A percentile compares a stretch with the other conserved stretches of the same genome.
These are phyloP conservation scores for Fusarium aywerte DNA, from an alignment of 2,329 filamentous ascomycete species.

Conservation along the genomic window DNA sequence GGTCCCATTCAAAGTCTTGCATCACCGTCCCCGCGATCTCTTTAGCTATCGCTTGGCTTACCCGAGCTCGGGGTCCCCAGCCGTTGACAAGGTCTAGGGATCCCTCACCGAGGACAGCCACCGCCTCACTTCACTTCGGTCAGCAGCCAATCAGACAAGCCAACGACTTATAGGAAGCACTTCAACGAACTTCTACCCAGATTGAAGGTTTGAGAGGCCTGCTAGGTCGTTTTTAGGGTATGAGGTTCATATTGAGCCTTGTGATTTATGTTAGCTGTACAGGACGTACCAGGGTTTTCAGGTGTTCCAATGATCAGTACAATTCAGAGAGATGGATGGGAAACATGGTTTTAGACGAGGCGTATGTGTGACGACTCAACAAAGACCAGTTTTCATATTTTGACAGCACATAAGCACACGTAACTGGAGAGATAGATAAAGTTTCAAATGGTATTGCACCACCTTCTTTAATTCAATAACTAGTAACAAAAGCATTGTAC, in stretches of 20 bases:
- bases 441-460: conserved; percentile 32
- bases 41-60: background rate
- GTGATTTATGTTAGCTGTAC: too few relatives aligned
- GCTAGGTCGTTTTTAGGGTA: background rate
- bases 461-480: conserved; percentile 35
- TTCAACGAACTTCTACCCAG: background rate
- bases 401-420: background rate
- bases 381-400: too few relatives aligned
- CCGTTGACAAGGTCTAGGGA: conserved; percentile 10
- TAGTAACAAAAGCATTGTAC: conserved; percentile 28
- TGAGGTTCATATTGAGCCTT: background rate
- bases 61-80: conserved; percentile 10
- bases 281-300: background rate
- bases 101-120: conserved; percentile 12
- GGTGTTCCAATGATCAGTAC: background rate
- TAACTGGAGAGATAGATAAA: background rate
- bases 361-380: background rate
- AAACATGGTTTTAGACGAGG: background rate
- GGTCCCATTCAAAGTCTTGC: background rate
- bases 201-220: background rate
- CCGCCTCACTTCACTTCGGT: conserved; percentile 12
- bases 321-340: background rate
- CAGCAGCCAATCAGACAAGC: conserved; percentile 8
- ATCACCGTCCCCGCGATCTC: conserved; percentile 10
- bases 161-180: background rate